Percentiles rank a stretch among this genome's conserved stretches.
These are phyloP conservation scores for Prosopis cineraria DNA, from an alignment of 306 rosid species.

Conservation along the genomic window DNA sequence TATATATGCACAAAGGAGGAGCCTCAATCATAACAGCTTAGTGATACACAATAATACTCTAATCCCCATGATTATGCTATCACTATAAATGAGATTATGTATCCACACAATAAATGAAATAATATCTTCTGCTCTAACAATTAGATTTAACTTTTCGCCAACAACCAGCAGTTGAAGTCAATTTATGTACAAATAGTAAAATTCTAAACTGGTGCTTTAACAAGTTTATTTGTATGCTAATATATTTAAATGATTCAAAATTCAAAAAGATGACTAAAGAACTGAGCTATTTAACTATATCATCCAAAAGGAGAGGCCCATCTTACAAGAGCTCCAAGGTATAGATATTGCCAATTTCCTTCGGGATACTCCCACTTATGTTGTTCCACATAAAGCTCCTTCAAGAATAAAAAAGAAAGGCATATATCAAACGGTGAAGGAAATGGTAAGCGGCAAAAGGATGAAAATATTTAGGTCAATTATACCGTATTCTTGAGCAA, in stretches of 20 bases:
- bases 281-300: background rate
- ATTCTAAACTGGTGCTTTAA: background rate
- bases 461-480: constrained; percentile 12
- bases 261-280: background rate
- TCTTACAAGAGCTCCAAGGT: constrained; percentile 82
- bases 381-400: constrained; percentile 97
- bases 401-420: constrained; percentile 28
- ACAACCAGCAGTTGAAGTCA: constrained; percentile 1
- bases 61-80: background rate
- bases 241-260: constrained; percentile 12
- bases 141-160: constrained; percentile 1
- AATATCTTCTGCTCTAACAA: too few relatives aligned
- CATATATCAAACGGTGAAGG: constrained; percentile 33
- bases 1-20: background rate
- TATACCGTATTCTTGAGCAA: constrained; percentile 23
- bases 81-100: background rate
- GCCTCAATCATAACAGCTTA: background rate
- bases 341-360: constrained; percentile 80
- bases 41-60: background rate
- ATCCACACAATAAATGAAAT: background rate
- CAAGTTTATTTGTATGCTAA: background rate
- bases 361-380: constrained; percentile 74
- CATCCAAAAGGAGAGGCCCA: background rate
- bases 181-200: constrained; percentile 8
- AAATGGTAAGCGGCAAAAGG: constrained; percentile 8